Conservation (phyloP, 176 grass and related monocot genomes). For the Rhynchospora pubera region DNA sequence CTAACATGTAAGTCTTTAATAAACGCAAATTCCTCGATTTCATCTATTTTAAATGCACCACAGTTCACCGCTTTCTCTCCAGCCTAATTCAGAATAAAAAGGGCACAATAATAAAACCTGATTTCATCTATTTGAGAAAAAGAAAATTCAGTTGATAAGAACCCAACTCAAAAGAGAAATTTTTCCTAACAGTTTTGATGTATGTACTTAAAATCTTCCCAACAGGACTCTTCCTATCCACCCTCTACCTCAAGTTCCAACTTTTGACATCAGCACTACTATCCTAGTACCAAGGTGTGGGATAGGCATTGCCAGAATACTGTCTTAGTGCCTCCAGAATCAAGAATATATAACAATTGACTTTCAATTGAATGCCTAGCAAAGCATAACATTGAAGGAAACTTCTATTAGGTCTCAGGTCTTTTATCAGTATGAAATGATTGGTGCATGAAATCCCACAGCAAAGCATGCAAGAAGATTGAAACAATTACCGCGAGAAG, state of each 20-base stretch:
- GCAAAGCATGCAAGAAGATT: background rate
- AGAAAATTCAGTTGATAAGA: background rate
- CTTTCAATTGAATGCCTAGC: background rate
- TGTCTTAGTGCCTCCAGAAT: background rate
- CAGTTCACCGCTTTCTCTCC: constrained; percentile 81
- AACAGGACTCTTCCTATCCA: background rate
- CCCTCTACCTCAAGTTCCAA: background rate
- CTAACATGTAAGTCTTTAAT: constrained; percentile 66
- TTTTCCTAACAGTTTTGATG: background rate
- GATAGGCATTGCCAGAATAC: background rate
- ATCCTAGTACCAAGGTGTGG: background rate
- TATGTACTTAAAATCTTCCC: background rate
- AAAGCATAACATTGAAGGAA: background rate
- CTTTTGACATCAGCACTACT: background rate
- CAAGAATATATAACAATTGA: background rate
- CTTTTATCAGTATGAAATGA: background rate
- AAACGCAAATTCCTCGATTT: constrained; percentile 59
- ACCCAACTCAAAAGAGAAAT: background rate
- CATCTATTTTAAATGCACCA: constrained; percentile 47
- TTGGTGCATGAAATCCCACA: background rate
- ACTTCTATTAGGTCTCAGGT: background rate
- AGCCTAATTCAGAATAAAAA: constrained; percentile 37
- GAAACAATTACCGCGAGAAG: constrained; percentile 40
- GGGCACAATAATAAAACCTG: background rate
- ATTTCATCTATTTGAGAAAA: background rate